Evolutionary conservation across 2,329 filamentous ascomycete genomes (phyloP).

Genomic region (Monosporascus sp.): DNA sequence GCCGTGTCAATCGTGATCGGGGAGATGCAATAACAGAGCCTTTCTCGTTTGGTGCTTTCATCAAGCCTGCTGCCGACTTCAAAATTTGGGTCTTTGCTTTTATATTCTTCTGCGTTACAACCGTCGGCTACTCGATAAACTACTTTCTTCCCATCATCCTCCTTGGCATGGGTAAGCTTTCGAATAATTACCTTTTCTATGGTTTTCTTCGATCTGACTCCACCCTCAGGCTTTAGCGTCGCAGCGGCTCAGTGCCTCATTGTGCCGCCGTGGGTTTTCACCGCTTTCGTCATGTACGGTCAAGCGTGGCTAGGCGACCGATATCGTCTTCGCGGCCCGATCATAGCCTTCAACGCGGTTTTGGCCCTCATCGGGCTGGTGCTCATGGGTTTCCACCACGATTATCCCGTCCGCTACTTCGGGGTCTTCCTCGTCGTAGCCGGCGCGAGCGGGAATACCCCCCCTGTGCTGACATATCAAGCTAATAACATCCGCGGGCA

Average conservation of each 20-base stretch:
- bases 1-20: conserved; percentile 51
- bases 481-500: conserved; percentile 84
- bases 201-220: not conserved
- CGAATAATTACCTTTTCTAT: not conserved
- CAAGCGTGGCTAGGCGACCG: not conserved
- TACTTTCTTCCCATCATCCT: not conserved
- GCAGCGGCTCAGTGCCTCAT: not conserved
- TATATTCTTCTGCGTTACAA: not conserved
- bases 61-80: not conserved
- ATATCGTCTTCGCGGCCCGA: not conserved
- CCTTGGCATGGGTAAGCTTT: not conserved
- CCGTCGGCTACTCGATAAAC: not conserved
- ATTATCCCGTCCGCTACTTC: conserved; percentile 46
- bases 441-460: conserved; percentile 39
- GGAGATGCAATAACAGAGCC: conserved; percentile 34
- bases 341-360: not conserved
- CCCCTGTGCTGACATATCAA: conserved; percentile 70
- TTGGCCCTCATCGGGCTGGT: not conserved
- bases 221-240: not conserved
- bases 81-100: conserved; percentile 5
- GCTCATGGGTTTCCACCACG: conserved; percentile 17
- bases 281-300: not conserved
- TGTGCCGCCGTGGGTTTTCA: not conserved
- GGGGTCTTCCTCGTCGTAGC: conserved; percentile 40
- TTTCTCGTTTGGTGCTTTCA: no score